Evolutionary conservation across 2,329 filamentous ascomycete genomes (phyloP).

Genomic region (Esteya vermicola): DNA sequence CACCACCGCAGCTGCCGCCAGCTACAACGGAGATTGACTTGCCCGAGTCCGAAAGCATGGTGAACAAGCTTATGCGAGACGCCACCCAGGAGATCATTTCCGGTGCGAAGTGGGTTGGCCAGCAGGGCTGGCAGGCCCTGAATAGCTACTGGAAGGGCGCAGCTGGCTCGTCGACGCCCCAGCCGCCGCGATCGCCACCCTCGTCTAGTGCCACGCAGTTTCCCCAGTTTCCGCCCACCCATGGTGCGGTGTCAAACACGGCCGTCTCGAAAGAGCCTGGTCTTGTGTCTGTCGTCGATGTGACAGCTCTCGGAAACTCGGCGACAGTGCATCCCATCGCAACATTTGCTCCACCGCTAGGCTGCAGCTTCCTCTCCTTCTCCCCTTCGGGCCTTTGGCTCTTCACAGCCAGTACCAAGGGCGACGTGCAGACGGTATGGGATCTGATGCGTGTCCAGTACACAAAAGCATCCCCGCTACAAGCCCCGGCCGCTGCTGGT

Average conservation of each 20-base stretch:
- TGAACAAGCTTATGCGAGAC: slow-evolving; percentile 66
- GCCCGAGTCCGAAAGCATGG: slow-evolving; percentile 55
- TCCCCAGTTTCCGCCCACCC: slow-evolving; percentile 59
- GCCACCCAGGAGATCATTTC: slow-evolving; percentile 67
- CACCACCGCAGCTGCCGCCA: slow-evolving; percentile 54
- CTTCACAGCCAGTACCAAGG: slow-evolving; percentile 68
- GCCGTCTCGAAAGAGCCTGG: slow-evolving; percentile 49
- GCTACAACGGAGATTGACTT: slow-evolving; percentile 56
- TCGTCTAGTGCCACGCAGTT: slow-evolving; percentile 21
- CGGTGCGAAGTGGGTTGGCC: slow-evolving; percentile 60
- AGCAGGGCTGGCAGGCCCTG: slow-evolving; percentile 64
- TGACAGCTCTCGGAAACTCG: slow-evolving; percentile 42
- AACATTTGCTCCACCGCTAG: slow-evolving; percentile 57
- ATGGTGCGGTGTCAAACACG: slow-evolving; percentile 45
- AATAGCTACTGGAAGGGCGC: slow-evolving; percentile 65
- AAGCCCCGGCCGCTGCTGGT: slow-evolving; percentile 27
- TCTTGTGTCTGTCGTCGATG: slow-evolving; percentile 60
- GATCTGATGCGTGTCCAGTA: slow-evolving; percentile 55
- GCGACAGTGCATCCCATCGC: slow-evolving; percentile 46
- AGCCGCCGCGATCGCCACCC: slow-evolving; percentile 29
- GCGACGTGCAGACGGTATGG: slow-evolving; percentile 74
- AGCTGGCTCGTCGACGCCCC: slow-evolving; percentile 18
- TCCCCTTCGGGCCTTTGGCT: slow-evolving; percentile 59
- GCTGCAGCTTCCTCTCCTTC: slow-evolving; percentile 71
- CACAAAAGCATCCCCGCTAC: slow-evolving; percentile 46